Conservation (phyloP, 208 protist species). For the Phytomonas francai region DNA sequence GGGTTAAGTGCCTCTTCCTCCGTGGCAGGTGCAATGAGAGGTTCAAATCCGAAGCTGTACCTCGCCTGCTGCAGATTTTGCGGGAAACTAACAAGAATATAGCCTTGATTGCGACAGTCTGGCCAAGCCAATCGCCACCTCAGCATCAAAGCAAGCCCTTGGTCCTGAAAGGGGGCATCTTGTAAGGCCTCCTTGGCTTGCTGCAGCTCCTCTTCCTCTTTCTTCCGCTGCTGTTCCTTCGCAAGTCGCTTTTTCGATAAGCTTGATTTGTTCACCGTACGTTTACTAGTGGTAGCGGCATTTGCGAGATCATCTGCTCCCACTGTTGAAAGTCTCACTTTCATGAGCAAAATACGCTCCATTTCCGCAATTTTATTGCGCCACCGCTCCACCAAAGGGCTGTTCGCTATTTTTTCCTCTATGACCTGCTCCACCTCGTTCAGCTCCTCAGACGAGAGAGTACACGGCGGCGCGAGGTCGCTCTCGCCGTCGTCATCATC, state of each 20-base stretch:
- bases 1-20: constrained; percentile 72
- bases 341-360: constrained; percentile 76
- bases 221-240: constrained; percentile 54
- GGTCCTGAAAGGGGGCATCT: constrained; percentile 73
- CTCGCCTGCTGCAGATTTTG: constrained; percentile 73
- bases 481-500: constrained; percentile 12
- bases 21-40: constrained; percentile 43
- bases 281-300: constrained; percentile 15
- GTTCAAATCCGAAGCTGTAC: constrained; percentile 64
- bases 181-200: constrained; percentile 43
- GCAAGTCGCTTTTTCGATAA: constrained; percentile 32
- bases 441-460: constrained; percentile 22
- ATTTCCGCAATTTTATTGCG: constrained; percentile 55
- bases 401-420: constrained; percentile 33
- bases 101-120: constrained; percentile 89
- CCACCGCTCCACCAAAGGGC: constrained; percentile 31
- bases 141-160: constrained; percentile 81
- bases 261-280: constrained; percentile 17
- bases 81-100: constrained; percentile 89
- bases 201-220: constrained; percentile 64
- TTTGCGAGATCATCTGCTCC: constrained; percentile 32
- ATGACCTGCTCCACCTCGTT: constrained; percentile 52
- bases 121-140: constrained; percentile 76
- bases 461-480: constrained; percentile 12
- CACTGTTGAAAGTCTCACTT: constrained; percentile 22